Evolutionary conservation across 2,329 filamentous ascomycete genomes (phyloP).

Genomic region (Aureobasidium subglaciale): DNA sequence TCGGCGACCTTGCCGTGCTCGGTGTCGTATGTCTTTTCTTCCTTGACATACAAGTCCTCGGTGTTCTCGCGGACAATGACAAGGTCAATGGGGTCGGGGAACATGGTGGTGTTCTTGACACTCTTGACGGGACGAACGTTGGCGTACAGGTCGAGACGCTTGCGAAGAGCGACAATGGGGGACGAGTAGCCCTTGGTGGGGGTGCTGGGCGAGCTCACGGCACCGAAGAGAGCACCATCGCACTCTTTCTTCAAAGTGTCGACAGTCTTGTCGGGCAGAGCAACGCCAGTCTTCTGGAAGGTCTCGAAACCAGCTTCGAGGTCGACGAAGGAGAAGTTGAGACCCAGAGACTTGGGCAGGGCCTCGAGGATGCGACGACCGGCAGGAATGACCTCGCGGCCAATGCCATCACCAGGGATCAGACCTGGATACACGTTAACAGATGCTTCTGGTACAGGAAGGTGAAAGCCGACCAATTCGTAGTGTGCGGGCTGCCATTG

Average conservation of each 20-base stretch:
- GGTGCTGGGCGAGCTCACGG: conserved; percentile 81
- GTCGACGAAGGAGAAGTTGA: conserved; percentile 91
- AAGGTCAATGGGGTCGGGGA: conserved; percentile 68
- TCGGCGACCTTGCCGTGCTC: conserved; percentile 78
- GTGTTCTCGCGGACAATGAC: conserved; percentile 99
- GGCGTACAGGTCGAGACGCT: conserved; percentile 89
- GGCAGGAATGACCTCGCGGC: conserved; percentile 93
- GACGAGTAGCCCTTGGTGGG: conserved; percentile 93
- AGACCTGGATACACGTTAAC: conserved; percentile 54
- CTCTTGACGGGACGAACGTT: conserved; percentile 96
- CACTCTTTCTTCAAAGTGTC: conserved; percentile 84
- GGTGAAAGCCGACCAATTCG: conserved; percentile 53
- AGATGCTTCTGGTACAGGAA: background rate
- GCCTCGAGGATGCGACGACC: conserved; percentile 88
- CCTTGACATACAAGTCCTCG: conserved; percentile 96
- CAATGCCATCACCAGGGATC: conserved; percentile 96
- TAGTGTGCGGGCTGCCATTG: conserved; percentile 58
- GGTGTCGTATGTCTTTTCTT: conserved; percentile 76
- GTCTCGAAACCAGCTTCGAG: conserved; percentile 89
- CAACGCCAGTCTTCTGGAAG: conserved; percentile 82
- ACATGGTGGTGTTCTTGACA: conserved; percentile 51
- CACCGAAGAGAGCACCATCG: conserved; percentile 92
- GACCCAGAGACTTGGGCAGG: conserved; percentile 77
- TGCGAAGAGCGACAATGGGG: conserved; percentile 93
- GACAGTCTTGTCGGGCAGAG: conserved; percentile 85